Percentiles rank a stretch among this genome's conserved stretches.
Conservation (phyloP, 2,329 filamentous ascomycete species). For the Mycosphaerella sp. region DNA sequence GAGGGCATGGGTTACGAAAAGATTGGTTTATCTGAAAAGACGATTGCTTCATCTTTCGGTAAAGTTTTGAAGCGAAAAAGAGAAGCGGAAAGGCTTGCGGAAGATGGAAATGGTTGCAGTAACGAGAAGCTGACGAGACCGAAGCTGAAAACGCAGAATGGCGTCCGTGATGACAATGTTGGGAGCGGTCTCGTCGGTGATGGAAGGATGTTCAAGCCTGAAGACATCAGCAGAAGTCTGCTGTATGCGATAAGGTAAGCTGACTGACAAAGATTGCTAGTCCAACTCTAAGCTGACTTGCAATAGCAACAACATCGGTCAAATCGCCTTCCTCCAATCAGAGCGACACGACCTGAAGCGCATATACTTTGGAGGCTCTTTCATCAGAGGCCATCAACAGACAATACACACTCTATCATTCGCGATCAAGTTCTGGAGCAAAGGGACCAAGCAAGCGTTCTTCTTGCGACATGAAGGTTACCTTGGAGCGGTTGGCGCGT, state of each 20-base stretch:
- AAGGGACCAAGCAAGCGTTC: constrained; percentile 89
- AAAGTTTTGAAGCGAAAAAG: constrained; percentile 94
- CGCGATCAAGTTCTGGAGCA: constrained; percentile 96
- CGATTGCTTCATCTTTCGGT: constrained; percentile 93
- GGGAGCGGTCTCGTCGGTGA: constrained; percentile 34
- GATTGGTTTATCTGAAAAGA: constrained; percentile 90
- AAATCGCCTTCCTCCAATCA: constrained; percentile 95
- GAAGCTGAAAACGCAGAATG: constrained; percentile 23
- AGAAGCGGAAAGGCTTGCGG: constrained; percentile 70
- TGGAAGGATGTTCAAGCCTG: constrained; percentile 59
- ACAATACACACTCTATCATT: constrained; percentile 98
- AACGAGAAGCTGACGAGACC: constrained; percentile 44
- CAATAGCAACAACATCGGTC: constrained; percentile 86
- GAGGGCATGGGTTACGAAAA: constrained; percentile 94
- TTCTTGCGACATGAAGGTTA: constrained; percentile 96
- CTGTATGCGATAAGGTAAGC: constrained; percentile 75
- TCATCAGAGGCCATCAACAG: constrained; percentile 91
- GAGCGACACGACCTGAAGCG: constrained; percentile 86
- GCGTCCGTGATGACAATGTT: constrained; percentile 29
- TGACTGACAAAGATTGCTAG: not conserved
- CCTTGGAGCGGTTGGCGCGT: constrained; percentile 86
- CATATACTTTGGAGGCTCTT: constrained; percentile 97
- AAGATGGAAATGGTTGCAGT: constrained; percentile 59
- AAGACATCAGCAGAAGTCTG: constrained; percentile 85
- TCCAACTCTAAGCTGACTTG: constrained; percentile 23